Percentiles rank a stretch among this genome's conserved stretches.
phyloP scores from a whole-genome alignment of 2,329 filamentous ascomycete species.

The Allantophomopsis lycopodina region DNA sequence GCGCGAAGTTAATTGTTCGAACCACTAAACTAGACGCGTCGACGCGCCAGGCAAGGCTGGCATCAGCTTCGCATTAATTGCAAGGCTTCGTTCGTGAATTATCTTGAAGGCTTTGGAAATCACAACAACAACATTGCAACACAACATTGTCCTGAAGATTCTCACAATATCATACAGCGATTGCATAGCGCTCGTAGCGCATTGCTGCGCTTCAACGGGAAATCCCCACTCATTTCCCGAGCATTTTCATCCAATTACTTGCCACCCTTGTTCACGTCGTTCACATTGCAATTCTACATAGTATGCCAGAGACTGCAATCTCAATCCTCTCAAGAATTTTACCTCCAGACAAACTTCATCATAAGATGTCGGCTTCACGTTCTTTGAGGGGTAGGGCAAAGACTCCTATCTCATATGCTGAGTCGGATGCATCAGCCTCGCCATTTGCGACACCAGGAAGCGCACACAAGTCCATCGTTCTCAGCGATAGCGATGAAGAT shows the following conservation, averaged over 20 bases:
- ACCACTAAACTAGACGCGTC: no score
- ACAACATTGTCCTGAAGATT: no score
- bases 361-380: conserved; percentile 10
- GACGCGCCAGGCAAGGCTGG: no score
- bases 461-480: not conserved
- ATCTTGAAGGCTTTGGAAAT: no score
- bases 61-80: no score
- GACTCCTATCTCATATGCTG: conserved; percentile 4
- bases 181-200: no score
- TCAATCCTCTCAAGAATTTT: conserved; percentile 14
- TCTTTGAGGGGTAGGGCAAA: not conserved
- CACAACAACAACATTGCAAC: no score
- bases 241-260: not conserved
- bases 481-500: not conserved
- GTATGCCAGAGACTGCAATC: conserved; percentile 4
- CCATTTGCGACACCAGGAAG: not conserved
- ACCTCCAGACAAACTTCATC: conserved; percentile 9
- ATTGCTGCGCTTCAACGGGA: no score
- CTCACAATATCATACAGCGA: no score
- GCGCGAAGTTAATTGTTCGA: no score
- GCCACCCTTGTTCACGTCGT: no score
- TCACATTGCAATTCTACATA: not conserved
- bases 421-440: conserved; percentile 2
- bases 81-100: no score
- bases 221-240: not conserved